Conservation (phyloP, 1,284 basidiomycete genomes). For the Clitocybe nebularis region DNA sequence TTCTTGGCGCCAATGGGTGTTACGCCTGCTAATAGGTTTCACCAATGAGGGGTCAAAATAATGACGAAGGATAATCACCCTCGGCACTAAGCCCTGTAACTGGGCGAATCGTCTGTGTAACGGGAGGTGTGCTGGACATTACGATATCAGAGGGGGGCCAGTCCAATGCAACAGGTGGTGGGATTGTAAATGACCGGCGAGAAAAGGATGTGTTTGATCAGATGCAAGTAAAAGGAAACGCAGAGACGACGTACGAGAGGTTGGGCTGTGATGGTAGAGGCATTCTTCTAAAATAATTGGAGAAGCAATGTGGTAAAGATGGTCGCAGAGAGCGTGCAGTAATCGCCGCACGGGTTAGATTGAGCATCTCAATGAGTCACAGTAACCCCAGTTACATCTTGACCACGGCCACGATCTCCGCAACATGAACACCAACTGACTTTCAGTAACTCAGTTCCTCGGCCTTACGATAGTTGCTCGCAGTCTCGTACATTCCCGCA, state of each 20-base stretch:
- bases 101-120: constrained; percentile 1
- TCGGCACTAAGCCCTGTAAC: neutral
- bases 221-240: constrained; percentile 6
- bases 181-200: neutral
- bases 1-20: neutral
- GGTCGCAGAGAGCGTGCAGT: constrained; percentile 2
- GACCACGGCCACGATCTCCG: neutral
- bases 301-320: neutral
- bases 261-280: constrained; percentile 26
- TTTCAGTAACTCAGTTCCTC: too few species aligned
- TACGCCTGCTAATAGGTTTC: neutral
- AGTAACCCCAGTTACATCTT: too few species aligned
- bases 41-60: neutral
- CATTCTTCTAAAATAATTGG: constrained; percentile 18
- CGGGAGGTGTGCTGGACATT: neutral
- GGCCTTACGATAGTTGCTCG: too few species aligned
- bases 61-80: constrained; percentile 3
- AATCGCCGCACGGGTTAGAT: neutral
- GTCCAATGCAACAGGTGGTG: neutral
- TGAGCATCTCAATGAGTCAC: neutral
- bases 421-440: neutral
- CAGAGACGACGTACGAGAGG: constrained; percentile 22
- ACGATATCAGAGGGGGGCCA: neutral
- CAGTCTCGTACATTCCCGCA: too few species aligned
- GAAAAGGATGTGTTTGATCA: neutral